Percentiles rank a stretch among this genome's conserved stretches.
phyloP scores from a whole-genome alignment of 2,329 filamentous ascomycete genomes.

The Didymosphaeria variabile region DNA sequence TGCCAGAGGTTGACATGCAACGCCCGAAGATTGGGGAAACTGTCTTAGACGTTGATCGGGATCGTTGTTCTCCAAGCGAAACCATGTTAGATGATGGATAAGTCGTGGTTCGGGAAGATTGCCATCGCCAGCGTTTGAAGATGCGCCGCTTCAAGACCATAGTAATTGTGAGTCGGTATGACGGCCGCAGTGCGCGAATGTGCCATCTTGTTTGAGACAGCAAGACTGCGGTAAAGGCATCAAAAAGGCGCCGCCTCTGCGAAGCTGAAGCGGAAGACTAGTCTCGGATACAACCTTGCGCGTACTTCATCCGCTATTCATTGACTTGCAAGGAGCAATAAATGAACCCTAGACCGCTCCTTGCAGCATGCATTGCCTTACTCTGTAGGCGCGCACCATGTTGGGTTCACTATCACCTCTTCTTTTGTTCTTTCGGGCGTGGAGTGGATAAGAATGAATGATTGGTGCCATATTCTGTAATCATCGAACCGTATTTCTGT shows the following conservation, averaged over 20 bases:
- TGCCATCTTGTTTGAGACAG: neutral
- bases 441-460: neutral
- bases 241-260: neutral
- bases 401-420: neutral
- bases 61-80: neutral
- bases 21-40: neutral
- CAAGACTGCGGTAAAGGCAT: neutral
- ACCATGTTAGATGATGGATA: neutral
- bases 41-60: neutral
- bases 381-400: too few species aligned
- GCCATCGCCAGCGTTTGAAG: too few species aligned
- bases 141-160: neutral
- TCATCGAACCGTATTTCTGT: conserved; percentile 1
- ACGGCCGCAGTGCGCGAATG: neutral
- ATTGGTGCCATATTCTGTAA: neutral
- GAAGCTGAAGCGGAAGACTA: neutral
- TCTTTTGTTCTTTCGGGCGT: neutral
- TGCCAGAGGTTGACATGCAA: conserved; percentile 2
- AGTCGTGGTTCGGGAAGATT: too few species aligned
- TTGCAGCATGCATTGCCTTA: too few species aligned
- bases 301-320: neutral
- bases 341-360: neutral
- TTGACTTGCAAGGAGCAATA: neutral
- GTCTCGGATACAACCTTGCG: neutral
- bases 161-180: neutral